These are phyloP conservation scores for Cercospora citrullina DNA, from an alignment of 2,329 filamentous ascomycete species.

Conservation along the genomic window DNA sequence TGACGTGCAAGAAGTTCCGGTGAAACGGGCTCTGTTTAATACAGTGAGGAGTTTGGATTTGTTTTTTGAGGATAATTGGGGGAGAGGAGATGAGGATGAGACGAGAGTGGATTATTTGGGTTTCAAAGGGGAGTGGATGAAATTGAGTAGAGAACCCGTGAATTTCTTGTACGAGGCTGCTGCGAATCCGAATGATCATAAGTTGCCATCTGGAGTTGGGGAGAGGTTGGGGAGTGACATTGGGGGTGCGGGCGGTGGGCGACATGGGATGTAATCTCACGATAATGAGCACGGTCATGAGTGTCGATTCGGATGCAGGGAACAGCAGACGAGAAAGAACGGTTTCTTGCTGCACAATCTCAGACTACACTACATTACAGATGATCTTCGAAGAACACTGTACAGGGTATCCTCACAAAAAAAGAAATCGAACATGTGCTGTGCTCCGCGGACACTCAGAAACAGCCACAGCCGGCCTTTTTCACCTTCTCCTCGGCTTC, in stretches of 20 bases:
- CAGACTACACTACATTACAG: neutral
- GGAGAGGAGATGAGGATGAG: conserved; percentile 71
- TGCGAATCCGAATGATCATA: conserved; percentile 86
- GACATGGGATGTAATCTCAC: conserved; percentile 21
- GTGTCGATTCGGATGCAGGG: neutral
- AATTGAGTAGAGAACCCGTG: conserved; percentile 75
- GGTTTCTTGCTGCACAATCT: neutral
- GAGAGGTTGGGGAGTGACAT: conserved; percentile 37
- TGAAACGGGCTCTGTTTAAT: conserved; percentile 86
- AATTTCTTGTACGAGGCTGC: conserved; percentile 93
- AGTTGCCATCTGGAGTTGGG: conserved; percentile 45
- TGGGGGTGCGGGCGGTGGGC: conserved; percentile 34
- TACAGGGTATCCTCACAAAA: conserved; percentile 14
- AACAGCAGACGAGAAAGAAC: neutral
- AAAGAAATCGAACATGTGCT: conserved; percentile 1
- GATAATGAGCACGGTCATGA: neutral
- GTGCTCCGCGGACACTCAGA: neutral
- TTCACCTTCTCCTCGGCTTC: neutral
- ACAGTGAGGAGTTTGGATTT: conserved; percentile 78
- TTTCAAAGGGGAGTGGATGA: conserved; percentile 94
- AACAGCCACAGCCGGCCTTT: neutral
- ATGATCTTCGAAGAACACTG: conserved; percentile 4
- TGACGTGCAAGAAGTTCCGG: conserved; percentile 82
- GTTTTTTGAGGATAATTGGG: conserved; percentile 91
- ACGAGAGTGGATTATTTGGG: conserved; percentile 80